Evolutionary conservation across 768 basidiomycete genomes (phyloP).

Genomic region (Pseudohyphozyma bogoriensis): DNA sequence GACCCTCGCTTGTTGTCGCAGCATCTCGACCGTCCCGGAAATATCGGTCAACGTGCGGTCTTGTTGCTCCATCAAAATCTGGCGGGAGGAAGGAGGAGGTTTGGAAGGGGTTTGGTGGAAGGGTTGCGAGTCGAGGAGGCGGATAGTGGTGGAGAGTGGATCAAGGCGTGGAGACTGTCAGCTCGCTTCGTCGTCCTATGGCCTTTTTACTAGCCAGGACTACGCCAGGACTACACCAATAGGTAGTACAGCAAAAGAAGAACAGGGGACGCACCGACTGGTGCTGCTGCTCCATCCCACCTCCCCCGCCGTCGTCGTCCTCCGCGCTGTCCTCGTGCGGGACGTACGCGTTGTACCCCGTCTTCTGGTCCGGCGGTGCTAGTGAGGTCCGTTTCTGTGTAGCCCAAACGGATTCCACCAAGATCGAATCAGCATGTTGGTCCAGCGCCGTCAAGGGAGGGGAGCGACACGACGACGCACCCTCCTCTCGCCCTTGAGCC

Average conservation of each 20-base stretch:
- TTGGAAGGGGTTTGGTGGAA: too few relatives aligned
- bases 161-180: too few relatives aligned
- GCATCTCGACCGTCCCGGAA: slow-evolving; percentile 67
- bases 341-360: background rate
- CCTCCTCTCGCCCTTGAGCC: too few relatives aligned
- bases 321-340: background rate
- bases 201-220: too few relatives aligned
- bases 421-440: too few relatives aligned
- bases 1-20: slow-evolving; percentile 81
- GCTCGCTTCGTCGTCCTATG: too few relatives aligned
- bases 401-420: too few relatives aligned
- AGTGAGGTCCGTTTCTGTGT: too few relatives aligned
- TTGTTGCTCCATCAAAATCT: slow-evolving; percentile 82
- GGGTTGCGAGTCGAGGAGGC: background rate
- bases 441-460: too few relatives aligned
- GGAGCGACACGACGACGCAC: slow-evolving; percentile 47
- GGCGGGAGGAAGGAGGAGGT: slow-evolving; percentile 9
- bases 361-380: too few relatives aligned
- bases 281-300: slow-evolving; percentile 73
- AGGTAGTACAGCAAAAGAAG: too few relatives aligned
- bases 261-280: slow-evolving; percentile 45
- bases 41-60: slow-evolving; percentile 82
- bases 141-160: background rate
- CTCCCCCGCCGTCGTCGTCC: slow-evolving; percentile 37
- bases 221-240: too few relatives aligned